A percentile compares a stretch with the other conserved stretches of the same genome.
Conservation (phyloP, 768 basidiomycete genomes). For the Dioszegia aurantiaca region DNA sequence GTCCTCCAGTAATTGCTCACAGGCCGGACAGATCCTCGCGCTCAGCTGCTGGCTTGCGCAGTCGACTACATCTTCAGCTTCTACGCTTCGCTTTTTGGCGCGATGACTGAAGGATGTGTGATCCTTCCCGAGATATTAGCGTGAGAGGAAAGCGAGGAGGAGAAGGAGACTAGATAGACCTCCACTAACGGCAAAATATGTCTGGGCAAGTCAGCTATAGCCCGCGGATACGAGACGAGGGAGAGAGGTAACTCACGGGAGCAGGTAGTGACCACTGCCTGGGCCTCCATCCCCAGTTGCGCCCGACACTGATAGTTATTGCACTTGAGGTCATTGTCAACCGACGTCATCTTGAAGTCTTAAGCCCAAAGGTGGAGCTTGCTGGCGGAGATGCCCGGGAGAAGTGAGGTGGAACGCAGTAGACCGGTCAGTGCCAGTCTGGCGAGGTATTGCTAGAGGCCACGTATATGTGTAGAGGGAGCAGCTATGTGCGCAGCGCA, state of each 20-base stretch:
- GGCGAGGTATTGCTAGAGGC: no score
- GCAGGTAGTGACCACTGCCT: conserved; percentile 41
- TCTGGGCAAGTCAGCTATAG: conserved; percentile 16
- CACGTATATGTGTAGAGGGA: no score
- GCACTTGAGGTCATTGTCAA: conserved; percentile 24
- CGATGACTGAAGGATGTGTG: no score
- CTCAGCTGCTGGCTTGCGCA: not conserved
- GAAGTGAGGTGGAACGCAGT: not conserved
- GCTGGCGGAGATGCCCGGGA: not conserved
- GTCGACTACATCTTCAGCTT: conserved; percentile 5
- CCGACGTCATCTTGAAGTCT: conserved; percentile 13
- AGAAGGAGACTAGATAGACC: conserved; percentile 3
- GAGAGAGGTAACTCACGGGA: conserved; percentile 26
- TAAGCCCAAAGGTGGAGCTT: not conserved
- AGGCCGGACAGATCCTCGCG: conserved; percentile 3
- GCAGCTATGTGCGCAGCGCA: no score
- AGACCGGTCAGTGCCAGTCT: not conserved
- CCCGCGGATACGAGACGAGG: not conserved
- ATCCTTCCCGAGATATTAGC: no score
- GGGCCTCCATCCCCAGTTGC: conserved; percentile 24
- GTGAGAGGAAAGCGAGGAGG: not conserved
- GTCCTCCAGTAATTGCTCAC: conserved; percentile 20
- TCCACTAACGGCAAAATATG: conserved; percentile 35
- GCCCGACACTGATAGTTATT: conserved; percentile 25
- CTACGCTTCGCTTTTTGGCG: no score